A percentile compares a stretch with the other conserved stretches of the same genome.
Evolutionary conservation across 306 rosid species (phyloP).

Genomic region (Biancaea sappan): DNA sequence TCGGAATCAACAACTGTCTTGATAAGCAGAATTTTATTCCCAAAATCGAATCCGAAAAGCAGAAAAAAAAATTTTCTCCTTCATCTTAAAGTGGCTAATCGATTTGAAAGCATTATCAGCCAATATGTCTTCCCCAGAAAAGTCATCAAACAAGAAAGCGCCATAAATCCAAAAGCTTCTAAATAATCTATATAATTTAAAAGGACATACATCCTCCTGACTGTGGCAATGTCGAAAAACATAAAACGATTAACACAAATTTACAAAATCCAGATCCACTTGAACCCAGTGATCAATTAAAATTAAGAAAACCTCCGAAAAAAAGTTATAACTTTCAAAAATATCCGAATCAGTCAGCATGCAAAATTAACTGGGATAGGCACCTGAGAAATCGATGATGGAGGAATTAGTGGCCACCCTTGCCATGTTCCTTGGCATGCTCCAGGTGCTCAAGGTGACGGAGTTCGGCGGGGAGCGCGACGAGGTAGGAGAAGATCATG

Average conservation of each 20-base stretch:
- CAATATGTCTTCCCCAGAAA: not conserved
- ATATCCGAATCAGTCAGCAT: not conserved
- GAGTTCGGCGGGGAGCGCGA: conserved; percentile 79
- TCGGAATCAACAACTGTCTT: not conserved
- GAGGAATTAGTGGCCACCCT: conserved; percentile 44
- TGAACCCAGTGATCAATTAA: not conserved
- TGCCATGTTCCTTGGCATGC: conserved; percentile 68
- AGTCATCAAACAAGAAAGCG: not conserved
- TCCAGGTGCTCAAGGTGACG: conserved; percentile 76
- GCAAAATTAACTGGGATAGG: not conserved
- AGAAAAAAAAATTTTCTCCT: no score
- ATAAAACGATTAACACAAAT: not conserved
- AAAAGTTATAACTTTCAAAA: not conserved
- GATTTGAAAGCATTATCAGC: not conserved
- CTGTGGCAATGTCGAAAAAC: no score
- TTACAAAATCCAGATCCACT: not conserved
- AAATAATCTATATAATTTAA: not conserved
- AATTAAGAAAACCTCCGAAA: not conserved
- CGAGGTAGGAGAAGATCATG: conserved; percentile 71
- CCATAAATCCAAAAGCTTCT: not conserved
- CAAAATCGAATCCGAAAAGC: not conserved
- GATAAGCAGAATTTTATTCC: not conserved
- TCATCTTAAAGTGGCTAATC: not conserved
- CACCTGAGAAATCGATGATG: conserved; percentile 14
- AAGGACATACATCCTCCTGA: not conserved